Conservation (phyloP, 78 protist genomes). For the Dictyostelium intermedium region DNA sequence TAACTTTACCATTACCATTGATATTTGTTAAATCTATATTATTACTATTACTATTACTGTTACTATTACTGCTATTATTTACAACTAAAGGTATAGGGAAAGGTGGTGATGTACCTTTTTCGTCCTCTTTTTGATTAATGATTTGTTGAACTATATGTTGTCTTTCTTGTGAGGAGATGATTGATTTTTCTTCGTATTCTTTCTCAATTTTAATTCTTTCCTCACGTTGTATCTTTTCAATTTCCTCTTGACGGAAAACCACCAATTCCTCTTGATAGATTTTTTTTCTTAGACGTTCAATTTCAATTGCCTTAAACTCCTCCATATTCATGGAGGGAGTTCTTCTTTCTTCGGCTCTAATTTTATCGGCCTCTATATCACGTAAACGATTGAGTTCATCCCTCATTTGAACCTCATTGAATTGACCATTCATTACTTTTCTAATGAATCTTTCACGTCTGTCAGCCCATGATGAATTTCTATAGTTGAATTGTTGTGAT, state of each 20-base stretch:
- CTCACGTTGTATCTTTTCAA: not conserved
- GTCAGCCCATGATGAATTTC: constrained; percentile 40
- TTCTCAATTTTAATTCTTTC: constrained; percentile 21
- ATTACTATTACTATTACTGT: not conserved
- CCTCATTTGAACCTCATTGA: constrained; percentile 12
- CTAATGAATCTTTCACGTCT: constrained; percentile 27
- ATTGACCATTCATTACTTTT: not conserved
- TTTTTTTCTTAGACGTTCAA: constrained; percentile 10
- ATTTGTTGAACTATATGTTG: constrained; percentile 3
- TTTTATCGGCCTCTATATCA: constrained; percentile 33
- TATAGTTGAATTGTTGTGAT: not conserved
- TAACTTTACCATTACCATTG: not conserved
- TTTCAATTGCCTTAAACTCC: not conserved
- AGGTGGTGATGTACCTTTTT: not conserved
- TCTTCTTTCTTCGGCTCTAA: constrained; percentile 19
- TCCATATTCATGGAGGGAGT: constrained; percentile 3
- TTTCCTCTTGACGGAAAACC: constrained; percentile 16
- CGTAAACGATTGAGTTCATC: constrained; percentile 22
- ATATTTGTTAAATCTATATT: not conserved
- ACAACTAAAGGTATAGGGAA: not conserved
- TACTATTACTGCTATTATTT: not conserved
- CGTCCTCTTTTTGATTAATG: not conserved
- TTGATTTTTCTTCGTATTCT: not conserved
- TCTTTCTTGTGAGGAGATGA: not conserved
- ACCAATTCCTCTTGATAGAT: not conserved